These are phyloP conservation scores for Trichophyton schoenleinii DNA, from an alignment of 2,329 filamentous ascomycete genomes.

Conservation along the genomic window DNA sequence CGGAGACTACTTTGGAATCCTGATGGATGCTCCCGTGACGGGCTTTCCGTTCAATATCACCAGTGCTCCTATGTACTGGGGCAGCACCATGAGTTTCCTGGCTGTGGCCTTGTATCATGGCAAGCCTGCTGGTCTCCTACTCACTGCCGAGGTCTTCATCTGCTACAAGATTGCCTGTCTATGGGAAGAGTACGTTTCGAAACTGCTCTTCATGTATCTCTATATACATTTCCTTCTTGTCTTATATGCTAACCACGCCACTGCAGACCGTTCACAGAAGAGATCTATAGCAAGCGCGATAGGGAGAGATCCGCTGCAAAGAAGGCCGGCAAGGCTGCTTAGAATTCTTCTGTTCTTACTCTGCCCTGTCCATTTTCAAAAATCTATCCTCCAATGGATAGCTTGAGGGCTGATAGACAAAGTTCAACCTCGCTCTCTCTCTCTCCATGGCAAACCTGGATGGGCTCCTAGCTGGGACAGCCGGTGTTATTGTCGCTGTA, in stretches of 20 bases:
- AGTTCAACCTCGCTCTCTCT: neutral
- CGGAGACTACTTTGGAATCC: conserved; percentile 95
- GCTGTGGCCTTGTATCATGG: conserved; percentile 74
- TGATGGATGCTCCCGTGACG: conserved; percentile 90
- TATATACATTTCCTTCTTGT: neutral
- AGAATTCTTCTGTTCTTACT: conserved; percentile 7
- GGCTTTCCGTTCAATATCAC: conserved; percentile 93
- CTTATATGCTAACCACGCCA: neutral
- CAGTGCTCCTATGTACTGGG: conserved; percentile 90
- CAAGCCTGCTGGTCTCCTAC: conserved; percentile 70
- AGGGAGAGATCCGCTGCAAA: conserved; percentile 29
- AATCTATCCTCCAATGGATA: neutral
- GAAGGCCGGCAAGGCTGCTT: conserved; percentile 29
- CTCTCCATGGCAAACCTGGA: neutral
- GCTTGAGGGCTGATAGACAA: neutral
- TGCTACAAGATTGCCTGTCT: conserved; percentile 69
- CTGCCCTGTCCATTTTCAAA: neutral
- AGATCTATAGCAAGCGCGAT: conserved; percentile 70
- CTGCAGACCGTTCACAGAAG: conserved; percentile 65
- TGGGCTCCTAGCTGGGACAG: neutral
- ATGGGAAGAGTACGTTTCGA: conserved; percentile 59
- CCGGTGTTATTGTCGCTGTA: neutral
- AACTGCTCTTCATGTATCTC: neutral
- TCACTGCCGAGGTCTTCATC: conserved; percentile 61
- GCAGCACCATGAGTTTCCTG: conserved; percentile 82